A percentile compares a stretch with the other conserved stretches of the same genome.
phyloP scores from a whole-genome alignment of 768 basidiomycete genomes.

The Hortiboletus campestris region DNA sequence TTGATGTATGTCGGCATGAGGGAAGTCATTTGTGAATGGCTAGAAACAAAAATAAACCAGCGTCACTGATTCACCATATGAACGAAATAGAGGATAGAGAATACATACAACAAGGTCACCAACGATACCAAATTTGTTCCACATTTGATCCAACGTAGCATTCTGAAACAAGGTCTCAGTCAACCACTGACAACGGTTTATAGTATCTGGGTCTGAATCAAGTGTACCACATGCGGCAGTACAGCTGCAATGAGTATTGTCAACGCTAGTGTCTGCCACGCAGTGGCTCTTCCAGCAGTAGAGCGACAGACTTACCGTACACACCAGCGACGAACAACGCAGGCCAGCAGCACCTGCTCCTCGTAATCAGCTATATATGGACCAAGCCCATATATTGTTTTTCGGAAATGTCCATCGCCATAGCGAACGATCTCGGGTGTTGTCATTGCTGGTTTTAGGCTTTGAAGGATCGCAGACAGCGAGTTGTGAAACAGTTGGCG shows the following conservation, averaged over 20 bases:
- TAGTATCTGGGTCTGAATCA: not conserved
- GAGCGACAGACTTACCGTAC: not conserved
- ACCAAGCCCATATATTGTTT: not conserved
- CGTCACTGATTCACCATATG: not conserved
- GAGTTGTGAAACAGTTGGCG: not conserved
- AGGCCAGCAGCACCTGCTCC: not conserved
- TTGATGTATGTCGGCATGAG: too few species aligned
- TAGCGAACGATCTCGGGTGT: not conserved
- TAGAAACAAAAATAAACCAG: not conserved
- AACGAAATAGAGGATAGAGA: not conserved
- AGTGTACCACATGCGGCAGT: not conserved
- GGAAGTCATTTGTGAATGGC: too few species aligned
- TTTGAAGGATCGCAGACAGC: not conserved
- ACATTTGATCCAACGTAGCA: conserved; percentile 11
- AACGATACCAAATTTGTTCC: conserved; percentile 29
- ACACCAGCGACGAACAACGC: not conserved
- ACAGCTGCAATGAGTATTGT: not conserved
- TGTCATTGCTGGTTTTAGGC: not conserved
- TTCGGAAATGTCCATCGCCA: not conserved
- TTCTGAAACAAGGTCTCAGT: not conserved
- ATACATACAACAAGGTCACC: conserved; percentile 24
- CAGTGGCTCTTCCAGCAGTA: conserved; percentile 17
- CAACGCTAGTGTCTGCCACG: conserved; percentile 10
- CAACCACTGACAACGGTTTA: not conserved
- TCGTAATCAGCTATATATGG: not conserved